phyloP scores from a whole-genome alignment of 441 rosid species.

The Populus hybrid region DNA sequence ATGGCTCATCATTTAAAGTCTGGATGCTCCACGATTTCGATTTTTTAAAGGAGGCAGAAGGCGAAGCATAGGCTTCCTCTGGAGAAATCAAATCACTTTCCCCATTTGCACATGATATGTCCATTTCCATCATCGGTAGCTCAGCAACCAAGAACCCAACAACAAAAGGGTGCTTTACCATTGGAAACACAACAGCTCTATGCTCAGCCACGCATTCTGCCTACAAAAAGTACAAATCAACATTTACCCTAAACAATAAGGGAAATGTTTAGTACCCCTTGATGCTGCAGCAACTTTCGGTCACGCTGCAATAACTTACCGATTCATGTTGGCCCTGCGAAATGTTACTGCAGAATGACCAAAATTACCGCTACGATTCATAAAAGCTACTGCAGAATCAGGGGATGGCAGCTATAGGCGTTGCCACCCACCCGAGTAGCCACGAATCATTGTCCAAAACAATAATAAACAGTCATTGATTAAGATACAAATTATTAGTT shows the following conservation, averaged over 20 bases:
- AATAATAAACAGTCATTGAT: not conserved
- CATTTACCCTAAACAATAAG: not conserved
- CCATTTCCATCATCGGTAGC: constrained; percentile 40
- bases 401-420: not conserved
- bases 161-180: constrained; percentile 91
- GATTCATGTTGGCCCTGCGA: not conserved
- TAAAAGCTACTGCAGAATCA: not conserved
- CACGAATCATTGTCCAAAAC: not conserved
- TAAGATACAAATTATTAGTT: not conserved
- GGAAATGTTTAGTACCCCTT: not conserved
- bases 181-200: constrained; percentile 77
- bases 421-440: not conserved
- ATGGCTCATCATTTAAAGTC: constrained; percentile 26
- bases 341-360: not conserved
- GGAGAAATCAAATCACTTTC: constrained; percentile 38
- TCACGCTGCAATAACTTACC: not conserved
- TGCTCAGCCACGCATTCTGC: constrained; percentile 58
- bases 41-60: constrained; percentile 31
- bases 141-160: constrained; percentile 94
- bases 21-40: constrained; percentile 34
- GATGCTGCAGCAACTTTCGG: not conserved
- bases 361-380: not conserved
- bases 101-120: constrained; percentile 10
- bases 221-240: constrained; percentile 30
- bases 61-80: constrained; percentile 53